Evolutionary conservation across 129 eudicot species (phyloP), one percentile per base, ranked within the genome.

Genomic region (Flaveria ramosissima): DNA sequence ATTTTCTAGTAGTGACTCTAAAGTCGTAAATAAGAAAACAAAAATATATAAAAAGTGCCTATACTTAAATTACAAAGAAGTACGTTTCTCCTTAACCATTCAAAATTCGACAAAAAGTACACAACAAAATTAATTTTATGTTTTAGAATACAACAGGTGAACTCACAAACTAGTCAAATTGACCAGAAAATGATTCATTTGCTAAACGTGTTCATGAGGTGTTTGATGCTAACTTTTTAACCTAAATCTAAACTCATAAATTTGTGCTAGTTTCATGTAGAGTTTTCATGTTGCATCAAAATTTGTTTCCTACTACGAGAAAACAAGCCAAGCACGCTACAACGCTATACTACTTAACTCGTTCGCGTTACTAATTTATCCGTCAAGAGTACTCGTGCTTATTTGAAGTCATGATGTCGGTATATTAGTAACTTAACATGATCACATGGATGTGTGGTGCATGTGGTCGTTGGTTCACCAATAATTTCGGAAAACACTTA

Each of bases 401-500:
- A 51, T 72, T 36, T 39, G 36, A 47, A 62, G 57, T 61, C 19
- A 17, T 53, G 56, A 1, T 26, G 14, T 56, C 61, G 66, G 12
- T 53, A 39, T 36, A 47, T 47, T 71, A 48, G 24, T 32, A 70
- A 78, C 68, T 39, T 62, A 36, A 73, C 83, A 79, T 78, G 51
- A 8, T 56, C 61, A 55, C 61, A 10, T 79, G 83, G 72, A 67
- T 61, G 16, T 47, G 72, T 71, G 51, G 77, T 79, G 72, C 66
- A 62, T 62, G 77, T 71, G 77, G 83, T 79, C 83, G 71, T 42
- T 26, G 16, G 72, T 48, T 77, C 39, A 30, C 26, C 72, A 79
- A 71, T 79, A 59, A 81, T 74, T 55, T 16, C 68, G 61, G 71
- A 41, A 66, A 74, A 75, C 67, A 59, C 32, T 55, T 76, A 4